Evolutionary conservation across 225 moss, liverwort and hornwort genomes (phyloP), one percentile per base, ranked within the genome.

Genomic region (Physcomitrellopsis africana): DNA sequence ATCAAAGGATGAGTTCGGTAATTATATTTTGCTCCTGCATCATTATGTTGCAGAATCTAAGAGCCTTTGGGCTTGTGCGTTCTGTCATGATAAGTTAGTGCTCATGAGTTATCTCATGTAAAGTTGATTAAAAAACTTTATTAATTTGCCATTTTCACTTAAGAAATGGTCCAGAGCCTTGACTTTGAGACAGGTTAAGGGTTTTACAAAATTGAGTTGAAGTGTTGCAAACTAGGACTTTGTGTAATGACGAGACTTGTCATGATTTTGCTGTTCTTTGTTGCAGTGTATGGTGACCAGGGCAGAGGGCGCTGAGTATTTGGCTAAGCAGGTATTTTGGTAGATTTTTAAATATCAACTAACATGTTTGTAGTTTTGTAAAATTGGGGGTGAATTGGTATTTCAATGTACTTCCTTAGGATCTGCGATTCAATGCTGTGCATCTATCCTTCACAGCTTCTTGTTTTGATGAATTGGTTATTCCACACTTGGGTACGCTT

Each of bases 251-350:
- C 18, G 46, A 49, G 12, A 29, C 27, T 62, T 37, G 29, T 51
- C 57, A 75, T 46, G 14, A 23, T 24, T 43, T 42, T 63, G 42
- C 45, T 44, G 16, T 57, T 53, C 46, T 64, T 70, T 3, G 58
- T 42, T 56, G 60, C 82, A 92, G 92, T 86, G 77, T 57, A 20
- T 59, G 67, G 83, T 77, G 63, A 81, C 74, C 73, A 86, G 81
- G 59, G 84, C 76, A 63, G 88, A 90, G 80, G 74, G 90, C 73
- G 81, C 78, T 65, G 90, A 90, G 63, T 86, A 80, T 69, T 73
- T 86, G 63, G 92, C 90, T 16, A 93, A 93, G 73, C 92, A 93
- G 90, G 92, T 92, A 56, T 48, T 10, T 49, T 74, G 42, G 27
- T 67, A 73, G 11, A 45, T 23, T 81, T 24, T 41, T 27, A 47